Evolutionary conservation across 176 grass and related monocot species (phyloP).

Genomic region (Pontederia crassipes): DNA sequence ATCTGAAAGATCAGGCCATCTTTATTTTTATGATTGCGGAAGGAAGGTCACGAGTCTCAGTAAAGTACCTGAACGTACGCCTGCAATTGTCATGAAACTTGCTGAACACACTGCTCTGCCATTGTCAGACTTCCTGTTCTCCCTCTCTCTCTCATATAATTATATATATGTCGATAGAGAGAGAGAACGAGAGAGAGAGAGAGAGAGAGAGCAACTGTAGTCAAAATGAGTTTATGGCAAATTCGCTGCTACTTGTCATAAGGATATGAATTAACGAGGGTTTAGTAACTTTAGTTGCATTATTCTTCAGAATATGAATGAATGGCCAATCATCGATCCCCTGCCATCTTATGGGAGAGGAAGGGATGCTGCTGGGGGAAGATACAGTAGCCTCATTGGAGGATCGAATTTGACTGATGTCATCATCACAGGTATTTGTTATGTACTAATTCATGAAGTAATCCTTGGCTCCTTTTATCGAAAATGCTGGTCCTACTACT

Average conservation of each 20-base stretch:
- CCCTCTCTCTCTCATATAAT: too few relatives aligned
- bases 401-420: constrained; percentile 78
- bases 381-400: constrained; percentile 78
- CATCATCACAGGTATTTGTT: constrained; percentile 41
- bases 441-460: not conserved
- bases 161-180: too few relatives aligned
- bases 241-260: not conserved
- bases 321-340: constrained; percentile 74
- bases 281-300: not conserved
- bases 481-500: not conserved
- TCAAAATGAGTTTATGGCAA: too few relatives aligned
- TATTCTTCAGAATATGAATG: constrained; percentile 30
- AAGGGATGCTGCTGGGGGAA: constrained; percentile 55
- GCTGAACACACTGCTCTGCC: too few relatives aligned
- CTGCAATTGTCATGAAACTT: too few relatives aligned
- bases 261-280: not conserved
- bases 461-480: not conserved
- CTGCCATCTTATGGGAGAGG: constrained; percentile 83
- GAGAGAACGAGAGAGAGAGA: too few relatives aligned
- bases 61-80: too few relatives aligned
- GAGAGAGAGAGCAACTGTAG: too few relatives aligned
- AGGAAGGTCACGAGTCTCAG: too few relatives aligned
- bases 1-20: too few relatives aligned
- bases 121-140: too few relatives aligned
- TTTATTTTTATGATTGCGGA: too few relatives aligned